These are phyloP conservation scores for Botryococcus braunii DNA, from an alignment of 163 green algal genomes.

Conservation along the genomic window DNA sequence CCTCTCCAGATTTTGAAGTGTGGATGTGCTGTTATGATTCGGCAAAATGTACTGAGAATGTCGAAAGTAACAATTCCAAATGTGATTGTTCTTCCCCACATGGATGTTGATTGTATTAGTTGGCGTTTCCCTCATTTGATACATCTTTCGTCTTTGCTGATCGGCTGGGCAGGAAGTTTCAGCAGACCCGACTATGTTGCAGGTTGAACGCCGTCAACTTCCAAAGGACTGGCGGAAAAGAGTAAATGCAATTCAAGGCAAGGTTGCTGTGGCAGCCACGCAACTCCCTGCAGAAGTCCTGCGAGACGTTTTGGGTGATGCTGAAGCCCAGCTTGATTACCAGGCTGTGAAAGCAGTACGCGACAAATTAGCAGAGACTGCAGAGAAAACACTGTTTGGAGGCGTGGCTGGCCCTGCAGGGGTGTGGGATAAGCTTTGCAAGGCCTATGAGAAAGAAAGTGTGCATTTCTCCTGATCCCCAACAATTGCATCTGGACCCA, in stretches of 20 bases:
- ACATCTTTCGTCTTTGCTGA: no score
- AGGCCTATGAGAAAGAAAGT: conserved; percentile 40
- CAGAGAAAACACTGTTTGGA: conserved; percentile 52
- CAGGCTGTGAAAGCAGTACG: conserved; percentile 30
- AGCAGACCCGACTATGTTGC: neutral
- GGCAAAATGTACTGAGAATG: no score
- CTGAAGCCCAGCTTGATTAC: conserved; percentile 28
- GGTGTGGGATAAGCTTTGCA: conserved; percentile 62
- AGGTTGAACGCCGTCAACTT: conserved; percentile 48
- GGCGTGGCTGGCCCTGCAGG: conserved; percentile 37
- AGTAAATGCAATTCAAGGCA: conserved; percentile 41
- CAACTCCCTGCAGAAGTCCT: neutral
- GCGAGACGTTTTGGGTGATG: no score
- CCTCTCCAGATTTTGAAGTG: no score
- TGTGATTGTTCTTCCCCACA: no score
- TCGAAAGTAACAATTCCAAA: no score
- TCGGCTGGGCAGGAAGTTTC: no score
- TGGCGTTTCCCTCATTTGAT: no score
- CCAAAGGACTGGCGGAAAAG: conserved; percentile 56
- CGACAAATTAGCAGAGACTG: conserved; percentile 34
- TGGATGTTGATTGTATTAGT: no score
- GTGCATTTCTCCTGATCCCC: no score
- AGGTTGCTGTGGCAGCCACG: conserved; percentile 25
- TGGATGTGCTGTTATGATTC: no score
- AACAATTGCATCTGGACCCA: no score